Base-by-base conservation (phyloP, 768 basidiomycete genomes). In the Obba rivulosa region DNA sequence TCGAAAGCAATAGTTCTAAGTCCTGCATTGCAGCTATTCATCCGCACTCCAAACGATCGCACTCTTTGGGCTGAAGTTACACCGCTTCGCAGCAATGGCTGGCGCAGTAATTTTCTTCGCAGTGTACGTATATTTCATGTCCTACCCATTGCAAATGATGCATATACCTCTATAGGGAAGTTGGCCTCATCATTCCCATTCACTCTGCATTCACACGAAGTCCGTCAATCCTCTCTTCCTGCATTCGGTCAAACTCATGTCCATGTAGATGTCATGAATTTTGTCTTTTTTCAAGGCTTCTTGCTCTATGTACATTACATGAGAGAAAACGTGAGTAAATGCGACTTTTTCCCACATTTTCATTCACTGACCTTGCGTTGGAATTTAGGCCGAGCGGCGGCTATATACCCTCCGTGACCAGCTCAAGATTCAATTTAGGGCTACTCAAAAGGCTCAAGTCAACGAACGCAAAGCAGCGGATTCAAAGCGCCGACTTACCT, bases 401-500 rank as follows among this genome's bases (percentile, higher is more conserved):
- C 62, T 78, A 49, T 78, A 76, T 57, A 69, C 68, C 3, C 65
- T 79, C 31, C 70, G 79, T 13, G 73, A 73, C 39, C 77, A 79
- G 56, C 71, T 80, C 53, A 79, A 81, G 57, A 66, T 74, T 21
- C 75, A 76, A 54, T 79, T 73, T 59, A 63, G 69, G 5, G 78
- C 79, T 11, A 78, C 77, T 14, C 74, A 90, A 74, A 80, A 84
- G 66, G 74, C 77, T 1, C 71, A 74, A 56, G 64, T 77, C 39
- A 72, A 69, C 76, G 87, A 69, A 77, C 83, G 56, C 74, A 87
- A 75, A 73, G 65, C 79, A 45, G 79, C 83, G 4, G 92, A 93
- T 54, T 88, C 86, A 4, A 94, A 93, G 63, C 76, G 85, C 18
- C 78, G 87, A 16, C 71, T 89, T 21, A 89, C 87, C 55, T 83